These are phyloP conservation scores for Hortiboletus campestris DNA, from an alignment of 768 basidiomycete genomes.

Conservation along the genomic window DNA sequence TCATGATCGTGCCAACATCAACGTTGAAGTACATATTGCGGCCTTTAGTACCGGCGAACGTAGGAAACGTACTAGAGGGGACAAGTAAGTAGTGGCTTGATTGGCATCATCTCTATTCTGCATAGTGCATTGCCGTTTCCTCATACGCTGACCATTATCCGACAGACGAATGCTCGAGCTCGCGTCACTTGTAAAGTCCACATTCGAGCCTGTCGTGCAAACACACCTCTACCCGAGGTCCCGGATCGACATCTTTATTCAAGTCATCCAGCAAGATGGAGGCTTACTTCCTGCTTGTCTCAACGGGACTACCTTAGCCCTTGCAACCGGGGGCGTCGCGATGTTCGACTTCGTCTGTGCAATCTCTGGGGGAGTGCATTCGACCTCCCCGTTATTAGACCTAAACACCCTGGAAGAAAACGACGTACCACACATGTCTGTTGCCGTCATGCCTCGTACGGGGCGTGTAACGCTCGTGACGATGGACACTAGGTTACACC, in stretches of 20 bases:
- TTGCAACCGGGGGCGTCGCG: constrained; percentile 88
- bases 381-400: constrained; percentile 79
- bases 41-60: constrained; percentile 85
- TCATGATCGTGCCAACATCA: constrained; percentile 86
- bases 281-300: constrained; percentile 88
- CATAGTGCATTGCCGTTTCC: not conserved
- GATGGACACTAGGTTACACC: constrained; percentile 92
- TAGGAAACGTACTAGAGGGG: constrained; percentile 71
- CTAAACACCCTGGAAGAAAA: constrained; percentile 87
- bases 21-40: constrained; percentile 84
- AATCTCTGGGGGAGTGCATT: constrained; percentile 83
- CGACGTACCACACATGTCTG: constrained; percentile 83
- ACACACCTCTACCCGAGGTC: constrained; percentile 89
- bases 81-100: constrained; percentile 64
- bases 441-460: constrained; percentile 88
- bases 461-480: constrained; percentile 82
- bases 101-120: not conserved
- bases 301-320: constrained; percentile 91
- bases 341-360: constrained; percentile 90
- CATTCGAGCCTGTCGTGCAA: constrained; percentile 94
- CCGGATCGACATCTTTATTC: constrained; percentile 91
- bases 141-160: constrained; percentile 2
- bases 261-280: constrained; percentile 93
- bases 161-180: constrained; percentile 83
- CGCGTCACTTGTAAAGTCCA: constrained; percentile 83